Evolutionary conservation across 345 rosid genomes (phyloP), one percentile per base, ranked within the genome.

Genomic region (Barbarea vulgaris): DNA sequence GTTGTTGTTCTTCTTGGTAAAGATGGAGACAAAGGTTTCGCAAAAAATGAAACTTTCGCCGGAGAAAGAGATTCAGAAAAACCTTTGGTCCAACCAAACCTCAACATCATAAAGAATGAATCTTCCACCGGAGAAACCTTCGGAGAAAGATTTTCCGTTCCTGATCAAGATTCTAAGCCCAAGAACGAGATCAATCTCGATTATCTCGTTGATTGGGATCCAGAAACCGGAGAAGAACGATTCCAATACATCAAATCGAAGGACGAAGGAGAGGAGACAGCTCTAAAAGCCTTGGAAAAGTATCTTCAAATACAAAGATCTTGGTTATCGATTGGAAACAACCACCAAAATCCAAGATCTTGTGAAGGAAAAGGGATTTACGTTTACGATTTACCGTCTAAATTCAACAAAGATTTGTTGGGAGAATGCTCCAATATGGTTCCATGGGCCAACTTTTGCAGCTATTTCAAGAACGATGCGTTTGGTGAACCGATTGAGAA

Each of bases 381-480:
- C 50, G 96, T 93, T 67, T 89, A 93, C 33, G 89, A 93, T 72
- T 66, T 91, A 74, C 94, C 97, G 1, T 66, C 90, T 4, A 93
- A 89, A 70, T 91, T 89, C 85, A 91, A 88, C 64, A 85, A 87
- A 84, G 97, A 91, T 69, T 75, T 94, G 75, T 69, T 86, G 18
- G 87, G 89, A 21, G 90, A 83, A 67, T 93, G 98, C 67, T 70
- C 76, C n/a, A 88, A 88, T 13, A 91, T 93, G 89, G 80, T 88
- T 68, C 90, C 93, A 0, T 91, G 97, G 98, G 68, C 66, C 7
- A 64, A 89, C 19, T 81, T 94, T 36, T 94, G 96, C 42, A 72
- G 80, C 36, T 84, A 58, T 78, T 83, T 91, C 56, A 51, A 64
- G 18, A 93, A 91, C 42, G 85, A 83, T 0, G 98, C 84, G 0